Conservation (phyloP, 1,284 basidiomycete species). For the Peniophora sp. region DNA sequence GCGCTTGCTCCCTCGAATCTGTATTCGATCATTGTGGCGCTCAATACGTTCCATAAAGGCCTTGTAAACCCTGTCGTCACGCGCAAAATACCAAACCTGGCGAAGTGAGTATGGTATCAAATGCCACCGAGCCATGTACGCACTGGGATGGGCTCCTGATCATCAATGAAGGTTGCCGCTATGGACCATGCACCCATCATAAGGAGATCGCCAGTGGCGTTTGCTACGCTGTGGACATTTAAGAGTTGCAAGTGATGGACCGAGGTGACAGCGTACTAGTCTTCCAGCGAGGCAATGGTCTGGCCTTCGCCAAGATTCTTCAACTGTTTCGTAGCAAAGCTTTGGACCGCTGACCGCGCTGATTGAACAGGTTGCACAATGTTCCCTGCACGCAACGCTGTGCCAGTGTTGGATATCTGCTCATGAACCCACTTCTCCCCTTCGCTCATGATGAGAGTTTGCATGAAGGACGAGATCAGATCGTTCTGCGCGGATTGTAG, state of each 20-base stretch:
- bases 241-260: conserved; percentile 2
- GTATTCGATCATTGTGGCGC: conserved; percentile 41
- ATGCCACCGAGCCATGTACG: conserved; percentile 14
- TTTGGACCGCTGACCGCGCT: conserved; percentile 58
- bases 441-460: conserved; percentile 81
- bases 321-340: conserved; percentile 70
- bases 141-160: conserved; percentile 60
- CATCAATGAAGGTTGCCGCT: conserved; percentile 38
- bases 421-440: conserved; percentile 72
- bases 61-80: conserved; percentile 72
- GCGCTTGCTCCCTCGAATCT: conserved; percentile 39
- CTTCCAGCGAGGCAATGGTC: conserved; percentile 69
- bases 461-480: conserved; percentile 73
- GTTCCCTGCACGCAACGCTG: conserved; percentile 54
- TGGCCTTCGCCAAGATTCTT: conserved; percentile 71
- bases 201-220: conserved; percentile 69
- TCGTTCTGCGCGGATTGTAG: conserved; percentile 70
- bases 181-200: conserved; percentile 69
- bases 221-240: conserved; percentile 52
- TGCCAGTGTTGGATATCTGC: conserved; percentile 49
- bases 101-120: conserved; percentile 4
- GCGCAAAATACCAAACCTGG: conserved; percentile 72
- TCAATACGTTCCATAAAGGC: conserved; percentile 59
- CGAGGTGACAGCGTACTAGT: conserved; percentile 50
- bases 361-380: conserved; percentile 60